Base-by-base conservation (phyloP, 2,329 filamentous ascomycete genomes). In the Aspergillus fumigatiaffinis region DNA sequence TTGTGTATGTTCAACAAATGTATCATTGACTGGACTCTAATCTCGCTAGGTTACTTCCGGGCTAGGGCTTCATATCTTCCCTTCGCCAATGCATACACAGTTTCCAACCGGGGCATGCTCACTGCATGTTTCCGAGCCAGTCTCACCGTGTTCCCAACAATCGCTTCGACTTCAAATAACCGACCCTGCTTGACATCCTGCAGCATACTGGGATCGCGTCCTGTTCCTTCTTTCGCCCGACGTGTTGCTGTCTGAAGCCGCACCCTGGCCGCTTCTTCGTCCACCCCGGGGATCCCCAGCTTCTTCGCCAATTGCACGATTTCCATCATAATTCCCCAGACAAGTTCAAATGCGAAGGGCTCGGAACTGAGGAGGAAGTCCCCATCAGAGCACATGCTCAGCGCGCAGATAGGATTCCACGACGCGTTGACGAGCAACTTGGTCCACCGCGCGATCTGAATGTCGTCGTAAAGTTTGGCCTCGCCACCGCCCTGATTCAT, bases 371-470 rank as follows among this genome's bases (percentile, higher is more conserved):
- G 61, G 10, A 86, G 69, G 66, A 84, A 82, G 0, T 77, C 67
- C 0, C 81, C 78, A 21, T 84, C 84, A 56, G 82, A 79, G 46
- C 77, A 76, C 0, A 80, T 76, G 0, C 82, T 81, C 1, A 87
- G 71, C 0, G 84, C 83, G 46, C 82, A 85, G 38, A 86, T 76
- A 0, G 84, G 80, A 61, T 87, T 87, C 81, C 83, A 87, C 0
- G 82, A 77, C 1, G 80, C 84, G 64, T 87, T 87, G 68, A 84
- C 75, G 0, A 87, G 72, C 0, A 87, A 76, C 68, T 87, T 88
- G 53, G 77, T 76, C 84, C 84, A 87, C 7, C 84, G 77, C 53
- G 81, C 77, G 0, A 77, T 67, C 60, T 87, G 84, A 8, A 88
- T 77, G 59, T 87, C 77, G 3, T 79, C 74, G 41, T 81, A 76